Evolutionary conservation across 2,329 filamentous ascomycete genomes (phyloP).

Genomic region (Zymoseptoria pseudotritici): DNA sequence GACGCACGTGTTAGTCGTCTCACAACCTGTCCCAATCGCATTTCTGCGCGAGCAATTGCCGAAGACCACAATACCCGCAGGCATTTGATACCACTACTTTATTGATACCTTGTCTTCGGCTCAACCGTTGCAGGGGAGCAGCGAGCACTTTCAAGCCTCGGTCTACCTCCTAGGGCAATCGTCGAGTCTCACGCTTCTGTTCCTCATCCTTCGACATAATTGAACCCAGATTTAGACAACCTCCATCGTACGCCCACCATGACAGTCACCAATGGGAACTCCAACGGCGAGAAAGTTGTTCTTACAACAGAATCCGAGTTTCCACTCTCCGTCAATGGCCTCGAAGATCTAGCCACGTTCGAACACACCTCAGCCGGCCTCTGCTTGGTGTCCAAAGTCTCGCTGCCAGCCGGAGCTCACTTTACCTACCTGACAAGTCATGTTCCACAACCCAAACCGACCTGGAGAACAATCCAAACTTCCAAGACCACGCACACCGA

Average conservation of each 20-base stretch:
- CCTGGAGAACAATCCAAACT: conserved; percentile 48
- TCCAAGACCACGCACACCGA: conserved; percentile 46
- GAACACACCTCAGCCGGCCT: conserved; percentile 32
- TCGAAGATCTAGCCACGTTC: conserved; percentile 34
- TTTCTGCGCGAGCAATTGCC: neutral
- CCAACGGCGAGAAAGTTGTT: conserved; percentile 7
- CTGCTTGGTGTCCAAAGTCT: conserved; percentile 42
- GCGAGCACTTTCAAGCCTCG: neutral
- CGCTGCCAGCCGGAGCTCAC: conserved; percentile 44
- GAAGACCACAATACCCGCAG: neutral
- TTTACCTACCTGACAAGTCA: conserved; percentile 44
- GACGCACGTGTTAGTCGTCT: neutral
- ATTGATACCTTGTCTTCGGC: neutral
- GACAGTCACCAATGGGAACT: conserved; percentile 9
- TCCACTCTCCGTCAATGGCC: conserved; percentile 25
- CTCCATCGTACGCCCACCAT: conserved; percentile 2
- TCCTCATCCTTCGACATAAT: neutral
- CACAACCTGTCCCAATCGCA: neutral
- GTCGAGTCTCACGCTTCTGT: neutral
- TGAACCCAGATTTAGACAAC: neutral
- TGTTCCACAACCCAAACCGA: conserved; percentile 35
- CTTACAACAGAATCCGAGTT: conserved; percentile 15
- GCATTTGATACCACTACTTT: neutral
- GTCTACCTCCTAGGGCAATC: neutral
- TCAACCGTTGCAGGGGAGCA: neutral